Base-by-base conservation (phyloP, 768 basidiomycete species). In the Infundibulicybe gibba region DNA sequence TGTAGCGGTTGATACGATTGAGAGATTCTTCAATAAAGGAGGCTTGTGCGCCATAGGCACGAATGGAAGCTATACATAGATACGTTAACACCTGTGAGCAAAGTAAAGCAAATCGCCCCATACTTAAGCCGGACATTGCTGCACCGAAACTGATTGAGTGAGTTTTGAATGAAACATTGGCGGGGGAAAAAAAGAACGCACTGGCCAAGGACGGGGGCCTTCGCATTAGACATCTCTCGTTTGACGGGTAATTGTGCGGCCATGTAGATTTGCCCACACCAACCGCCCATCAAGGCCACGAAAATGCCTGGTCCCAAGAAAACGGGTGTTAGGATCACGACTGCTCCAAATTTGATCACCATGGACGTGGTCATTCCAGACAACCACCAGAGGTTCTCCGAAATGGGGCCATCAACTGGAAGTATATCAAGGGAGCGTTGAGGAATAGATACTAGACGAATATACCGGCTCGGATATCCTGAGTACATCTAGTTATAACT, bases 401-500 rank as follows among this genome's bases (percentile, higher is more conserved):
- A 45, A 14, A 75, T 54, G 0, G 60, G 50, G 2, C 64, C 59
- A 58, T 91, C 88, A 33, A 90, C 70, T 48, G 76, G 69, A 38
- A 74, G 66, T 48, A 40, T n/a, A n/a, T 39, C 53, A 48, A 12
- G 66, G 64, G 61, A 34, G 67, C 61, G 21, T 3, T 9, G 13
- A 31, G n/a, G 30, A 25, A 42, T 68, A 57, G 32, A 70, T 64
- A 49, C 73, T 64, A 33, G 55, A 47, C 9, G 46, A 48, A 49
- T 57, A 31, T 54, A 65, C 61, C 65, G 48, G 64, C 57, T 38
- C 77, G 66, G 16, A 86, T 83, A 56, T 87, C 85, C 45, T 83
- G 77, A 1, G 85, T 87, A 58, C 79, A 80, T 42, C 85, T 73
- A 25, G 81, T 67, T 35, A 86, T 78, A 42, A 89, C 76, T 3